Evolutionary conservation across 345 rosid genomes (phyloP).

Genomic region (Psidium friedrichsthalianum): DNA sequence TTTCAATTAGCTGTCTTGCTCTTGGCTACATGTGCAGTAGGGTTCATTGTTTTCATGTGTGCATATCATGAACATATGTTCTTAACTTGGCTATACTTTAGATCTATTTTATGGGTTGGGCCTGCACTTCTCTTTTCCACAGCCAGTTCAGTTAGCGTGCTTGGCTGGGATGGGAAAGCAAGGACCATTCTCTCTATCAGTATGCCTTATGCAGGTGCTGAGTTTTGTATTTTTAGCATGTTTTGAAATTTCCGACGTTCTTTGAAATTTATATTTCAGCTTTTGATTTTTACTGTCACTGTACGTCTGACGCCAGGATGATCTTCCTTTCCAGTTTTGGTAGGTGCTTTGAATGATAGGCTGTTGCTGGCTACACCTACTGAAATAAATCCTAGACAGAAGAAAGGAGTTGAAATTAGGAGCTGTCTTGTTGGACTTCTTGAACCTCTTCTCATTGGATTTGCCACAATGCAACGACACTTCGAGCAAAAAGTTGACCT

Average conservation of each 20-base stretch:
- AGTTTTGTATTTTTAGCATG: not conserved
- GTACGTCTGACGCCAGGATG: conserved; percentile 6
- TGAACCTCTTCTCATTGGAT: conserved; percentile 97
- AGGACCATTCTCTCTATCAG: conserved; percentile 80
- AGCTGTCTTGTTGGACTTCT: conserved; percentile 95
- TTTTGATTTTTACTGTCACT: conserved; percentile 1
- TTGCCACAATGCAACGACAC: conserved; percentile 91
- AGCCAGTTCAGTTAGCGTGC: conserved; percentile 66
- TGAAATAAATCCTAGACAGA: conserved; percentile 81
- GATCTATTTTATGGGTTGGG: conserved; percentile 97
- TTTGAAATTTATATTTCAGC: not conserved
- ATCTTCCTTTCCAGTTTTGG: conserved; percentile 45
- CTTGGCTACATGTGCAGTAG: not conserved
- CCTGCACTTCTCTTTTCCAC: conserved; percentile 96
- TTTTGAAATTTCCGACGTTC: not conserved
- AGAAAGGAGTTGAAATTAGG: conserved; percentile 75
- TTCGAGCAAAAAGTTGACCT: conserved; percentile 93
- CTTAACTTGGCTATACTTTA: conserved; percentile 64
- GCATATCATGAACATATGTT: not conserved
- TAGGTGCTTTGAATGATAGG: conserved; percentile 92
- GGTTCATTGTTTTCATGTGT: not conserved
- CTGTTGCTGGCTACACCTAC: conserved; percentile 74
- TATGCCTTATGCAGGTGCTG: conserved; percentile 77
- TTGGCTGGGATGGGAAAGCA: conserved; percentile 97
- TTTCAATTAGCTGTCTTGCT: not conserved